These are phyloP conservation scores for Ammopiptanthus mongolicus DNA, from an alignment of 306 rosid genomes.

Conservation along the genomic window DNA sequence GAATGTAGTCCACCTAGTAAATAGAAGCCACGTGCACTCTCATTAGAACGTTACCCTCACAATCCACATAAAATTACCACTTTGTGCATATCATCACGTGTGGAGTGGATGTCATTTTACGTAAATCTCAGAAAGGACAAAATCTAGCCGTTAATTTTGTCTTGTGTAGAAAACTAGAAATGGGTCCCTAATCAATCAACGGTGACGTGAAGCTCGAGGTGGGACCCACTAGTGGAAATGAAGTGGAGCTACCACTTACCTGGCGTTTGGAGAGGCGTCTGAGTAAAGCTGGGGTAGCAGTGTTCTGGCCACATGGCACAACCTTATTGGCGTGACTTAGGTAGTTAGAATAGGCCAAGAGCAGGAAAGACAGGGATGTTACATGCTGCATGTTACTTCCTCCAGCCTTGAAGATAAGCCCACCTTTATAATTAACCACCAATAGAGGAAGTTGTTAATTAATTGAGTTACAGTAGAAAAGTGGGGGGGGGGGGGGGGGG, in stretches of 20 bases:
- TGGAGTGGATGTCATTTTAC: background rate
- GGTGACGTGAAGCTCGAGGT: background rate
- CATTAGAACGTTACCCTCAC: background rate
- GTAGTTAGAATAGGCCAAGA: slow-evolving; percentile 79
- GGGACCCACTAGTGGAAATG: background rate
- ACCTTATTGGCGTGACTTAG: slow-evolving; percentile 81
- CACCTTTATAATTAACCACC: slow-evolving; percentile 49
- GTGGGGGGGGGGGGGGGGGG: too few relatives aligned
- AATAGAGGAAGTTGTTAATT: background rate
- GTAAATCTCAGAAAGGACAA: slow-evolving; percentile 21
- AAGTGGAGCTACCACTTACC: slow-evolving; percentile 33
- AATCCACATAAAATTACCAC: background rate
- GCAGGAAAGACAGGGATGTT: slow-evolving; percentile 82
- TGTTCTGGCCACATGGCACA: slow-evolving; percentile 77
- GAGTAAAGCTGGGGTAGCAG: slow-evolving; percentile 74
- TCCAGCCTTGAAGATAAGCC: slow-evolving; percentile 88
- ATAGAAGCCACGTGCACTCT: slow-evolving; percentile 22
- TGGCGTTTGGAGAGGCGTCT: slow-evolving; percentile 69
- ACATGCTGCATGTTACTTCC: slow-evolving; percentile 99
- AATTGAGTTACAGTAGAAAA: background rate
- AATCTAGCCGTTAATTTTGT: slow-evolving; percentile 57
- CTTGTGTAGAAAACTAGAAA: slow-evolving; percentile 15
- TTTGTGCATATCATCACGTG: slow-evolving; percentile 12
- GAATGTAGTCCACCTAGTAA: slow-evolving; percentile 83
- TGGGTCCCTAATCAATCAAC: background rate